These are phyloP conservation scores for Sungouiella blattae DNA, from an alignment of 805 yeast species.

Conservation along the genomic window DNA sequence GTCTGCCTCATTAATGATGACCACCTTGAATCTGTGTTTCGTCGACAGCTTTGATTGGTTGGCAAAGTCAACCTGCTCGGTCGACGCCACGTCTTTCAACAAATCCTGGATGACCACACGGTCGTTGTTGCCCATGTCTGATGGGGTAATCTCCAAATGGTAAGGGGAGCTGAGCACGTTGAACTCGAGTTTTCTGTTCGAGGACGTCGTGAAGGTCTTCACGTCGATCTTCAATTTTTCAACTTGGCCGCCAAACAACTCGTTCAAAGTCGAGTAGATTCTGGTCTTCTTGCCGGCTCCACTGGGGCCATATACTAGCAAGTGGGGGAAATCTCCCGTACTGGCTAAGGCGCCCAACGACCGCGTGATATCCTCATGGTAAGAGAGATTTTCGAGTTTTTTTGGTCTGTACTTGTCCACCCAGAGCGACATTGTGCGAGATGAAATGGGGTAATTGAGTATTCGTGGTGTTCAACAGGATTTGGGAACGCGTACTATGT, in stretches of 20 bases:
- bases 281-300: slow-evolving; percentile 98
- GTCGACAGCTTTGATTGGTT: slow-evolving; percentile 37
- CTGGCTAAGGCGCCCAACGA: slow-evolving; percentile 58
- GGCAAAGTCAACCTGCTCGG: slow-evolving; percentile 86
- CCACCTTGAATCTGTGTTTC: slow-evolving; percentile 66
- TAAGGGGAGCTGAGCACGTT: slow-evolving; percentile 88
- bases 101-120: slow-evolving; percentile 92
- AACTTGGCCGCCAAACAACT: slow-evolving; percentile 78
- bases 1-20: slow-evolving; percentile 89
- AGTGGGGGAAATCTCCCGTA: slow-evolving; percentile 89
- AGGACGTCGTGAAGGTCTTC: slow-evolving; percentile 71
- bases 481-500: too few species aligned
- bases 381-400: slow-evolving; percentile 58
- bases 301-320: slow-evolving; percentile 89
- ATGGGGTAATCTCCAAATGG: slow-evolving; percentile 93
- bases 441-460: too few species aligned
- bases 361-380: slow-evolving; percentile 61
- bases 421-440: slow-evolving; percentile 81
- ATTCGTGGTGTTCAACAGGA: too few species aligned
- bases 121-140: slow-evolving; percentile 95
- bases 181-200: slow-evolving; percentile 79
- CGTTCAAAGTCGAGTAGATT: slow-evolving; percentile 71
- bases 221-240: slow-evolving; percentile 84
- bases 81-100: slow-evolving; percentile 90
- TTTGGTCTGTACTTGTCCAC: slow-evolving; percentile 91